phyloP scores from a whole-genome alignment of 225 moss, liverwort and hornwort genomes.

The Climacium dendroides region DNA sequence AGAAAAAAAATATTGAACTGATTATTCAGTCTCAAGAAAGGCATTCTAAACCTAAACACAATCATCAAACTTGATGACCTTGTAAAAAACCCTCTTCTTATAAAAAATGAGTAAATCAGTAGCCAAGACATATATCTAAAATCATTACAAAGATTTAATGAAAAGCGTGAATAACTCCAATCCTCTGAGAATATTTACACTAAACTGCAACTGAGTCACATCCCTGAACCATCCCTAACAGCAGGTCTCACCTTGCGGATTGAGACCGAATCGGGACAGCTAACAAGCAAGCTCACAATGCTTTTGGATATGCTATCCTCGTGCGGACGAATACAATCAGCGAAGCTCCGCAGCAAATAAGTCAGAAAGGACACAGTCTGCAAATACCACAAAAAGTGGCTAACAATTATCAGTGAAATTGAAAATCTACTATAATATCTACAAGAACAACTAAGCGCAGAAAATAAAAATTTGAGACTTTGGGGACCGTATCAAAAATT shows the following conservation, averaged over 20 bases:
- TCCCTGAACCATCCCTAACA: not conserved
- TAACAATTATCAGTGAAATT: not conserved
- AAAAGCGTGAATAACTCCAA: not conserved
- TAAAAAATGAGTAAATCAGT: not conserved
- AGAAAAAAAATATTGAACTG: not conserved
- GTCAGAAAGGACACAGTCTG: constrained; percentile 99
- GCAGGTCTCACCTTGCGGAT: constrained; percentile 71
- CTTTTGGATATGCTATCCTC: constrained; percentile 99
- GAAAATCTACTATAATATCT: not conserved
- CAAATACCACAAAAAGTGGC: not conserved
- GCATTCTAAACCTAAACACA: not conserved
- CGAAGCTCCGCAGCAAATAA: constrained; percentile 90
- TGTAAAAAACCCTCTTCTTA: not conserved
- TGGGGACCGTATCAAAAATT: not conserved
- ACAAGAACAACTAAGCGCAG: not conserved
- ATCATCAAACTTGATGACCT: not conserved
- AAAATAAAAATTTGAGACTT: not conserved
- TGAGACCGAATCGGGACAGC: constrained; percentile 96
- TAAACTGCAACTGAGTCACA: not conserved
- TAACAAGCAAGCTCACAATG: constrained; percentile 94
- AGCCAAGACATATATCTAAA: not conserved
- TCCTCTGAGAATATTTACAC: not conserved
- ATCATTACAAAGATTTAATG: not conserved
- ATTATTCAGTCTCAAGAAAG: not conserved
- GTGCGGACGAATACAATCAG: constrained; percentile 95